phyloP scores from a whole-genome alignment of 2,329 filamentous ascomycete genomes.

The Thelonectria rubi region DNA sequence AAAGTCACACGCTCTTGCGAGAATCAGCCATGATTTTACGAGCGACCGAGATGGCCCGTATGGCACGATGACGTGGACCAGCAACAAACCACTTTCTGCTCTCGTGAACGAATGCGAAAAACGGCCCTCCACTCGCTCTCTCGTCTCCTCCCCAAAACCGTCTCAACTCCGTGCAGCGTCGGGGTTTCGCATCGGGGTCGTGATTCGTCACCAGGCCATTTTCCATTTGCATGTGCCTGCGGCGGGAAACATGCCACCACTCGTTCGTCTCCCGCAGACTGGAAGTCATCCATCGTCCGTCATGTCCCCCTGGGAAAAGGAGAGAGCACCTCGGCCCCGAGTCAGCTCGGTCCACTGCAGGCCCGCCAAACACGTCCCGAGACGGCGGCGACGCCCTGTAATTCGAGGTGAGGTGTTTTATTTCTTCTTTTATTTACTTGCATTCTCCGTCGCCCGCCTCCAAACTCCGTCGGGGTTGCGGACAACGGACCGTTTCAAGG shows the following conservation, averaged over 20 bases:
- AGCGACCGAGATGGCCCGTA: too few relatives aligned
- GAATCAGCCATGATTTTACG: neutral
- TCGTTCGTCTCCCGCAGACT: neutral
- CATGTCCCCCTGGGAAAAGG: neutral
- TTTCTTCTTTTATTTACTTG: slow-evolving; percentile 4
- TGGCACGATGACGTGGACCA: slow-evolving; percentile 21
- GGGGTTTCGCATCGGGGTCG: neutral
- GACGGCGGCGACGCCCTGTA: neutral
- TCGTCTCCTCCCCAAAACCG: slow-evolving; percentile 1
- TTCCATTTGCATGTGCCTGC: slow-evolving; percentile 10
- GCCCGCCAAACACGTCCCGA: slow-evolving; percentile 2
- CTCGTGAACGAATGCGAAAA: slow-evolving; percentile 13
- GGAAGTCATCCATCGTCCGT: neutral
- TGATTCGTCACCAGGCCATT: slow-evolving; percentile 10
- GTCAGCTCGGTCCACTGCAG: neutral
- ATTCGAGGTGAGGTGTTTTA: slow-evolving; percentile 12
- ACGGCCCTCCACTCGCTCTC: neutral
- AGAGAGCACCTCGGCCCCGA: slow-evolving; percentile 8
- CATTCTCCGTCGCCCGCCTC: neutral
- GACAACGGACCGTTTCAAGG: slow-evolving; percentile 1
- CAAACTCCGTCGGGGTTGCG: slow-evolving; percentile 18
- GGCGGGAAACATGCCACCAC: slow-evolving; percentile 2
- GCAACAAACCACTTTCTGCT: slow-evolving; percentile 7
- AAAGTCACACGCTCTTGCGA: neutral
- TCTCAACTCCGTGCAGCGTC: slow-evolving; percentile 5